Evolutionary conservation across 257 asterid genomes (phyloP), one percentile per base, ranked within the genome.

Genomic region (Solanum arcanum): DNA sequence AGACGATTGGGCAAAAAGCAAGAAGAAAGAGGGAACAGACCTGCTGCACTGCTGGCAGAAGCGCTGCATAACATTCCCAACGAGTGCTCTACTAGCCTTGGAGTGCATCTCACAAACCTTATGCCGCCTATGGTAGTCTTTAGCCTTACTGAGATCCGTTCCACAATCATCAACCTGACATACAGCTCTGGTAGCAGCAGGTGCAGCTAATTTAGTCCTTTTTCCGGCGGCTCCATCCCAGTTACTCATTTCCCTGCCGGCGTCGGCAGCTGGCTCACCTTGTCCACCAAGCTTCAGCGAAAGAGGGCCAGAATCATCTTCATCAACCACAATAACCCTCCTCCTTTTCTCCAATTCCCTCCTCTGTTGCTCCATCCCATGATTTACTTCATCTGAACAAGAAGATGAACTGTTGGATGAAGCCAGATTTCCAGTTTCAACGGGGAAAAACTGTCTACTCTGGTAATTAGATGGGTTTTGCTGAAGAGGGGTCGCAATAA

Each of bases 11-110:
- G 42, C n/a, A 70, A 70, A 9, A 15, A 69, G 42, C 33, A 70
- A 70, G 20, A 33, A 72, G 80, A 35, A 35, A 21, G 20, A 31
- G 2, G 25, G 42, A 29, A 9, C 37, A 49, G 23, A 95, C 98
- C 98, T 93, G 91, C 98, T 95, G 89, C 98, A 95, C 94, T 94
- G 98, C 92, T 94, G 97, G 90, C 98, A 94, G 88, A 94, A 95
- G 1, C 98, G 94, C 91, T 94, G 98, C 98, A 95, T 92, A 87
- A 91, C 90, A 86, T 92, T 93, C 27, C 91, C 95, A 7, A 94
- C 93, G 52, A 94, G 94, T 11, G 98, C 98, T 85, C 87, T 89
- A 86, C 85, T 92, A 66, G 95, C 93, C 90, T 94, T 94, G 70
- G 98, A 95, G 88, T 93, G 97, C 92, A 90, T 89, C 93, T 94